Conservation (phyloP, 495 filamentous ascomycete species). For the Endocarpon pusillum region DNA sequence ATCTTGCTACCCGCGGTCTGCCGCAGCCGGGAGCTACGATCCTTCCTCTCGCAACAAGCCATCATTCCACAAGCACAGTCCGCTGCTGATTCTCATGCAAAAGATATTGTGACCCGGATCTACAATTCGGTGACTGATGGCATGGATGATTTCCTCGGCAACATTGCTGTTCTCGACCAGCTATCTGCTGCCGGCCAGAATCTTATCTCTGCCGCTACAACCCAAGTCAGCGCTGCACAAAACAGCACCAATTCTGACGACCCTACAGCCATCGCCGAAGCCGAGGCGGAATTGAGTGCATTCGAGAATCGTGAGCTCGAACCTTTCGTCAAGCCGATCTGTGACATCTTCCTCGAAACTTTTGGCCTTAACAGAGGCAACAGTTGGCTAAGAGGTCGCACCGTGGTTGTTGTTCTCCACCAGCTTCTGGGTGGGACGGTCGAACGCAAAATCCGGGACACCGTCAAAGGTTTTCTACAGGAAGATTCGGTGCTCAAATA, state of each 20-base stretch:
- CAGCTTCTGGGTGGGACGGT: conserved; percentile 69
- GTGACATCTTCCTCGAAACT: conserved; percentile 88
- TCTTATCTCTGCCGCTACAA: conserved; percentile 74
- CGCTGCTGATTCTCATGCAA: conserved; percentile 41
- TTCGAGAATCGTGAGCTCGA: conserved; percentile 81
- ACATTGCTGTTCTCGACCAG: conserved; percentile 89
- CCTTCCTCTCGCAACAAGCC: conserved; percentile 81
- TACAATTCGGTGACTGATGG: conserved; percentile 94
- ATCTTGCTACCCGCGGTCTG: conserved; percentile 84
- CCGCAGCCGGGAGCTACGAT: conserved; percentile 75
- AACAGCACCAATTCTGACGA: conserved; percentile 30
- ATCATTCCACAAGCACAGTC: conserved; percentile 46
- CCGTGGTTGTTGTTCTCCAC: conserved; percentile 70
- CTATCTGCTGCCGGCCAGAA: conserved; percentile 85
- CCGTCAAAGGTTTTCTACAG: conserved; percentile 45
- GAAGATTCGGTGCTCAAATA: conserved; percentile 69
- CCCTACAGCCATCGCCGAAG: conserved; percentile 61
- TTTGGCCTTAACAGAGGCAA: conserved; percentile 90
- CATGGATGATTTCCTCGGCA: conserved; percentile 94
- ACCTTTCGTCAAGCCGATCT: conserved; percentile 96
- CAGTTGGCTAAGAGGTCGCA: conserved; percentile 84
- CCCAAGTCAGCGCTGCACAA: conserved; percentile 41
- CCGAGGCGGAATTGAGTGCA: conserved; percentile 84
- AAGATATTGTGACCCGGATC: conserved; percentile 83
- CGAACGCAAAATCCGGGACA: conserved; percentile 82